These are phyloP conservation scores for Yarrowia deformans DNA, from an alignment of 805 yeast species.

Conservation along the genomic window DNA sequence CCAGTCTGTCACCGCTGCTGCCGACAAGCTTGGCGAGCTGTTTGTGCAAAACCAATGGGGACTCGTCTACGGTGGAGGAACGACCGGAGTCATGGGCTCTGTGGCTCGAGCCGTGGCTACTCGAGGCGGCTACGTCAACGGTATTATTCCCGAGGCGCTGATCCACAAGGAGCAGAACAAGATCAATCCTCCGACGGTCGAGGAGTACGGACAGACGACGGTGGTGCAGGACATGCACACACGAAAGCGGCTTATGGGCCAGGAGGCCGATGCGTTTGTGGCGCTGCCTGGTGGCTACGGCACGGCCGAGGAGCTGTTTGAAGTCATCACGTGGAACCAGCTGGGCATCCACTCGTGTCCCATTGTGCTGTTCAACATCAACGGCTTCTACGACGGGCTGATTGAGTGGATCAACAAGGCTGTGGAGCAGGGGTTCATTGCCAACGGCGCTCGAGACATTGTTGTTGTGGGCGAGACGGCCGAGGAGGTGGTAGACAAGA, in stretches of 20 bases:
- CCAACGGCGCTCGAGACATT: conserved; percentile 69
- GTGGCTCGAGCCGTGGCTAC: conserved; percentile 44
- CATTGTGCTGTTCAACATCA: conserved; percentile 74
- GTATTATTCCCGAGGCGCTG: conserved; percentile 85
- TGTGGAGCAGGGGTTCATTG: conserved; percentile 70
- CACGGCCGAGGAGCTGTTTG: conserved; percentile 87
- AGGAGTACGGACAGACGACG: conserved; percentile 75
- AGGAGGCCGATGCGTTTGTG: conserved; percentile 83
- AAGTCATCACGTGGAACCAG: conserved; percentile 90
- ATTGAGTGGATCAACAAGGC: conserved; percentile 67
- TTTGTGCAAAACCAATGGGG: conserved; percentile 71
- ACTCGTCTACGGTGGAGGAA: conserved; percentile 88
- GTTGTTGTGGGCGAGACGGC: conserved; percentile 71
- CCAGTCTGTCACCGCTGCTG: conserved; percentile 58
- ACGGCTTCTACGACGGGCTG: conserved; percentile 81
- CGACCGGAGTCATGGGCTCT: conserved; percentile 53
- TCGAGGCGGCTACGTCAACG: conserved; percentile 63
- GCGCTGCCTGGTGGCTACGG: conserved; percentile 95
- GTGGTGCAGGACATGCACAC: conserved; percentile 90
- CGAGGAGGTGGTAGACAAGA: conserved; percentile 69
- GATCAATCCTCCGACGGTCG: conserved; percentile 57
- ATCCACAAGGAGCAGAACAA: conserved; percentile 72
- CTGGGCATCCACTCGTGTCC: conserved; percentile 86
- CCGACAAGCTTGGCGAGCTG: conserved; percentile 64
- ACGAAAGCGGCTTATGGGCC: conserved; percentile 84